Base-by-base conservation (phyloP, 2,329 filamentous ascomycete genomes). In the Periglandula ipomoeae region DNA sequence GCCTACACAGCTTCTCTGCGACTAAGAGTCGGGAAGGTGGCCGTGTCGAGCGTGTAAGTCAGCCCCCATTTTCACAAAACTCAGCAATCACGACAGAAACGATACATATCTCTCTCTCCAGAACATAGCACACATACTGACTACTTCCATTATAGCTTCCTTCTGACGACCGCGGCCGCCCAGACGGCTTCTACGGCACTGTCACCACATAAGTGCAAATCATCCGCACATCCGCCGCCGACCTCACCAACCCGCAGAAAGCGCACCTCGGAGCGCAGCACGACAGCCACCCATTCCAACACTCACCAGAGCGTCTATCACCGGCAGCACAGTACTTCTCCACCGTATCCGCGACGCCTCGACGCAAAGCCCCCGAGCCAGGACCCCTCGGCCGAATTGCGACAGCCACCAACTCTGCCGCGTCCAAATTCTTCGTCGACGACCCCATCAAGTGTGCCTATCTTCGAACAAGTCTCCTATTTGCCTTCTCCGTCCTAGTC, bases 391-490 rank as follows among this genome's bases (percentile, higher is more conserved):
- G 54, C 10, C 53, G 58, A 23, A 46, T 59, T 34, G 47, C 51
- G 9, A 40, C 53, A 17, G 49, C 53, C 15, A 52, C 53, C 17
- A 59, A 48, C 61, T 67, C 56, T 65, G 73, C 56, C 2, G 47
- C 59, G 1, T 53, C 53, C 51, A 67, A 64, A 45, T 69, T 68
- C 45, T 56, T 61, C 40, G 56, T 68, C 34, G 61, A 64, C 55
- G 78, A 82, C 60, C 76, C 76, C 1, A 70, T 82, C 54, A 82
- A 82, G 66, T 66, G 79, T 4, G 77, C 78, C 9, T 81, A 82
- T 57, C 68, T 82, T 39, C 72, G 77, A 13, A 81, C 78, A 7
- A 80, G 76, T 23, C 78, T 81, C 57, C 72, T 82, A 10, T 81
- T 81, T 56, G 76, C 77, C 42, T 70, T 81, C 50, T 79, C 75